phyloP scores from a whole-genome alignment of 768 basidiomycete species.

The Phanerodontia chrysosporium region DNA sequence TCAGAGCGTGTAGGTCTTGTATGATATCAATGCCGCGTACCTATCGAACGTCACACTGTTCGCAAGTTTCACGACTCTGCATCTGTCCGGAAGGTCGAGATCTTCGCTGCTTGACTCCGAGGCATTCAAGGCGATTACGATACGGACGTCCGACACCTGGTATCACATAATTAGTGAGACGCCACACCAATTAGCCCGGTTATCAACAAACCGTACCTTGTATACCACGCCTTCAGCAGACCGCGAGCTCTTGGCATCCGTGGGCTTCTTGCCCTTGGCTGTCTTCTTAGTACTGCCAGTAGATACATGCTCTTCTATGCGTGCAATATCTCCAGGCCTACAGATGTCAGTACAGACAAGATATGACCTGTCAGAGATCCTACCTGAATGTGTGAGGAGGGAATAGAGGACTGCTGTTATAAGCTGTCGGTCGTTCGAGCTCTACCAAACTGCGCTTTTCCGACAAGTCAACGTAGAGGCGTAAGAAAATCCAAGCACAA shows the following conservation, averaged over 20 bases:
- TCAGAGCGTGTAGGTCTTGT: background rate
- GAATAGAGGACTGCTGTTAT: slow-evolving; percentile 64
- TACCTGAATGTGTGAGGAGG: slow-evolving; percentile 87
- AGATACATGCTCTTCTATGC: slow-evolving; percentile 69
- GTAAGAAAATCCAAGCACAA: background rate
- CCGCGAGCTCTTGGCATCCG: slow-evolving; percentile 30
- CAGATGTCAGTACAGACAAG: too few relatives aligned
- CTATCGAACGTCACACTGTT: slow-evolving; percentile 92
- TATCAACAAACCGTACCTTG: too few relatives aligned
- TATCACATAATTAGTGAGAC: background rate
- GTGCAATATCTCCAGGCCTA: slow-evolving; percentile 85
- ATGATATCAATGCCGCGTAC: slow-evolving; percentile 28
- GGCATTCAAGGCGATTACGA: slow-evolving; percentile 74
- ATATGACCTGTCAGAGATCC: slow-evolving; percentile 9
- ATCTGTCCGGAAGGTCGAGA: slow-evolving; percentile 79
- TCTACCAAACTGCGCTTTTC: slow-evolving; percentile 70
- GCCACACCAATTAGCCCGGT: background rate
- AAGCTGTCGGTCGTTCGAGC: slow-evolving; percentile 77
- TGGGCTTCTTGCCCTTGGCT: slow-evolving; percentile 42
- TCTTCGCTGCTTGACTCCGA: slow-evolving; percentile 58
- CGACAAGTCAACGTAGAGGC: background rate
- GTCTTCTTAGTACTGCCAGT: slow-evolving; percentile 33
- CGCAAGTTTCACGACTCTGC: slow-evolving; percentile 82
- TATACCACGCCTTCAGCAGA: slow-evolving; percentile 81
- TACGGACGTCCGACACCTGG: slow-evolving; percentile 76